Base-by-base conservation (phyloP, 2,329 filamentous ascomycete species). In the Phialophora tarda region DNA sequence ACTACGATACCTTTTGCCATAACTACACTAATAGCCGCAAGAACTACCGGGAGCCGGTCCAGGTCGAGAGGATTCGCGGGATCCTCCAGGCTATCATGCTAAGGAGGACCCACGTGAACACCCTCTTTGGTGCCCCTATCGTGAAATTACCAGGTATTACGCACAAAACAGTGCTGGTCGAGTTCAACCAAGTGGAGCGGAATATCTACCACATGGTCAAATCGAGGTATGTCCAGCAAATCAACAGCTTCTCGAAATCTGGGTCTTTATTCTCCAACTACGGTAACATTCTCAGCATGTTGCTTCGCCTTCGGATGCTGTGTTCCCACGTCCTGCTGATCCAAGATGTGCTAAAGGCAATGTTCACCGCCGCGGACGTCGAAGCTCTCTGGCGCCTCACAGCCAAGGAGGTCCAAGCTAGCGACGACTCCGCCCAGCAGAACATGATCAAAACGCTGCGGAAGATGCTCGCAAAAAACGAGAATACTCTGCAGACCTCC, bases 151-250 rank as follows among this genome's bases (percentile, higher is more conserved):
- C 86, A 0, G 74, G 76, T 14, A 81, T 86, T 0, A 76, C 76
- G 7, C 78, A 84, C 59, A 73, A 72, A 1, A 80, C 80, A 0
- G 70, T 80, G 4, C 74, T 72, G 67, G 75, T 85, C 0, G 71
- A 83, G 0, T 86, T 88, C 74, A 85, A 83, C 14, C 66, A 77
- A 0, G 77, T 85, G 0, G 86, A 88, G 73, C 76, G 79, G 1
- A 76, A 78, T 1, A 79, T 88, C 34, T 88, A 88, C 67, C 77
- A 82, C 1, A 82, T 85, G 55, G 82, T 88, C 1, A 75, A 76
- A 3, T 65, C 73, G 8, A 76, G 81, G 14, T 83, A 83, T 65
- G 71, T 81, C 10, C 64, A 74, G 14, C 73, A 77, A 38, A 80
- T 85, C 74, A 82, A 82, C 60, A 66, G 63, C 24, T 73, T 68